Conservation (phyloP, 192 early-diverging fungal species). For the Dissophora ornata region DNA sequence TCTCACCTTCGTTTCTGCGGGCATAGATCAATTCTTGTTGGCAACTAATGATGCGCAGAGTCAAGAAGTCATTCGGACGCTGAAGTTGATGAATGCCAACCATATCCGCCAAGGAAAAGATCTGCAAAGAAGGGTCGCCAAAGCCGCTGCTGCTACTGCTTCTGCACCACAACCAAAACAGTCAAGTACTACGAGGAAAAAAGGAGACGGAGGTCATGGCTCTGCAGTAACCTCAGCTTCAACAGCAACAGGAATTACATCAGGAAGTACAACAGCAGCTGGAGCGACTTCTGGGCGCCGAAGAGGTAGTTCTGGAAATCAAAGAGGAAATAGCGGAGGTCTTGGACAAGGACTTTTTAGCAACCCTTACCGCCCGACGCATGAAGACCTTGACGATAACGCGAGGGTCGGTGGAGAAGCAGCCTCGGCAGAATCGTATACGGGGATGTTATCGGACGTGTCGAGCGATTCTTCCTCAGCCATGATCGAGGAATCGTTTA, state of each 20-base stretch:
- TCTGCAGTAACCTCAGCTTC: background rate
- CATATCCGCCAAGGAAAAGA: slow-evolving; percentile 77
- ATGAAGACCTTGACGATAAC: background rate
- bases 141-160: slow-evolving; percentile 22
- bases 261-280: background rate
- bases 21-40: slow-evolving; percentile 47
- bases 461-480: slow-evolving; percentile 50
- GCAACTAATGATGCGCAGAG: slow-evolving; percentile 42
- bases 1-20: background rate
- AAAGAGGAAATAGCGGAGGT: slow-evolving; percentile 18
- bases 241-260: background rate
- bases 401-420: background rate
- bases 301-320: slow-evolving; percentile 9
- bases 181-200: background rate
- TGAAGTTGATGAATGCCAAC: slow-evolving; percentile 73
- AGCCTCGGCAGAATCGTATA: slow-evolving; percentile 15
- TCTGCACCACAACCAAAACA: background rate
- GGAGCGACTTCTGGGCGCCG: slow-evolving; percentile 2
- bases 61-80: slow-evolving; percentile 67
- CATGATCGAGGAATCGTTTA: slow-evolving; percentile 49
- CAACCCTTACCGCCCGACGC: too few relatives aligned
- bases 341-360: too few relatives aligned
- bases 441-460: slow-evolving; percentile 8
- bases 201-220: slow-evolving; percentile 5
- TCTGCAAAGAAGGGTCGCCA: slow-evolving; percentile 63